Percentiles rank a stretch among this genome's conserved stretches.
Evolutionary conservation across 1,284 basidiomycete genomes (phyloP).

Genomic region (Pascua sp.): DNA sequence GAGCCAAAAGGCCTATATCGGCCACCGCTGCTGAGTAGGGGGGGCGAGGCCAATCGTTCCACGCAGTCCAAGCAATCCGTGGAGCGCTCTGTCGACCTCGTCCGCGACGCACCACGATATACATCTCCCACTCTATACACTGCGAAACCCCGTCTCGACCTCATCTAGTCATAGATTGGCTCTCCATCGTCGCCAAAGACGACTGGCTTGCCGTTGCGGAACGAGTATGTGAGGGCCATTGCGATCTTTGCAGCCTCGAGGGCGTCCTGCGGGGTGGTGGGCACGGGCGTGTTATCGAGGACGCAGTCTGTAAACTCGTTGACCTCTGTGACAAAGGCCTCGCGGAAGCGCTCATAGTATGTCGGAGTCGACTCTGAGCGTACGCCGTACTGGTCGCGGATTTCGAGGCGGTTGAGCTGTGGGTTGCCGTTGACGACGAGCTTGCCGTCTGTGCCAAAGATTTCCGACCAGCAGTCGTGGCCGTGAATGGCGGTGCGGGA

Average conservation of each 20-base stretch:
- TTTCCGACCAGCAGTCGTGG: constrained; percentile 29
- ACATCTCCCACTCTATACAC: not conserved
- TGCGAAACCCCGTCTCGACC: not conserved
- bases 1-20: too few species aligned
- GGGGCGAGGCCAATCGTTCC: too few species aligned
- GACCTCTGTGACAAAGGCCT: constrained; percentile 36
- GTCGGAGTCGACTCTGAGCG: constrained; percentile 23
- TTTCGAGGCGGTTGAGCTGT: constrained; percentile 24
- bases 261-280: constrained; percentile 25
- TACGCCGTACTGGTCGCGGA: constrained; percentile 32
- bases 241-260: constrained; percentile 33
- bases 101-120: too few species aligned
- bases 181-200: constrained; percentile 29
- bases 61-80: too few species aligned
- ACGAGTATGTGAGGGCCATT: constrained; percentile 24
- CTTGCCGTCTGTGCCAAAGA: constrained; percentile 31
- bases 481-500: constrained; percentile 30
- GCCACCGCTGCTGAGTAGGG: too few species aligned
- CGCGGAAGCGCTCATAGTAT: constrained; percentile 25
- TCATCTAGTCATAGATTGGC: constrained; percentile 18
- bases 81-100: too few species aligned
- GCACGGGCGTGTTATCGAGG: constrained; percentile 20
- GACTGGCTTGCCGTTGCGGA: constrained; percentile 22
- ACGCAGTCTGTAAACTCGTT: constrained; percentile 14
- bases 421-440: constrained; percentile 33